phyloP scores from a whole-genome alignment of 352 stramenopile genomes.

The Phytophthora melonis region DNA sequence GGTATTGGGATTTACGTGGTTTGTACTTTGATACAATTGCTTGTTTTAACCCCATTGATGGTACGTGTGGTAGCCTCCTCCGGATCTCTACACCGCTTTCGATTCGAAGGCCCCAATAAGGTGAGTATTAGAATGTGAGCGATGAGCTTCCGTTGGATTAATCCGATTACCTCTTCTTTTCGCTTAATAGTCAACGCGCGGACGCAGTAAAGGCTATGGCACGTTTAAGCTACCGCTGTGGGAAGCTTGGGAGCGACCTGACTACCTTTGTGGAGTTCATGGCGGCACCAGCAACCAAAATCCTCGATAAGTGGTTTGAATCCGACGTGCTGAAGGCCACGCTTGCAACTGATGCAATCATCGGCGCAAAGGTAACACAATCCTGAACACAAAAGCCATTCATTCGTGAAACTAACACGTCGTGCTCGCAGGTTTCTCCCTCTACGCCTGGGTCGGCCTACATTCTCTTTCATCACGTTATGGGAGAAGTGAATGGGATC shows the following conservation, averaged over 20 bases:
- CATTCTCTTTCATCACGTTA: slow-evolving; percentile 93
- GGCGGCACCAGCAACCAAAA: slow-evolving; percentile 85
- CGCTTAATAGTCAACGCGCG: slow-evolving; percentile 51
- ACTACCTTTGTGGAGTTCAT: slow-evolving; percentile 92
- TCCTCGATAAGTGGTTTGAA: slow-evolving; percentile 93
- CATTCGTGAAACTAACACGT: neutral
- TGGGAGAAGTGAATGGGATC: slow-evolving; percentile 91
- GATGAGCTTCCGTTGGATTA: neutral
- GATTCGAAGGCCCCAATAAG: slow-evolving; percentile 55
- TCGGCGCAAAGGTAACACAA: slow-evolving; percentile 78
- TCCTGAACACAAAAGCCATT: neutral
- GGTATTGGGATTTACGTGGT: slow-evolving; percentile 33
- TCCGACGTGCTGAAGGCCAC: slow-evolving; percentile 91
- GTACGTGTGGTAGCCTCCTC: slow-evolving; percentile 54
- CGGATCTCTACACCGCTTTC: slow-evolving; percentile 78
- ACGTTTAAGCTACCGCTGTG: slow-evolving; percentile 66
- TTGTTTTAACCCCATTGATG: neutral
- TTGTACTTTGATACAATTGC: neutral
- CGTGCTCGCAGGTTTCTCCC: slow-evolving; percentile 62
- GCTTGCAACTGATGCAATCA: slow-evolving; percentile 93
- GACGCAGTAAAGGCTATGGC: slow-evolving; percentile 76
- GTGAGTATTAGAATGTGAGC: slow-evolving; percentile 8
- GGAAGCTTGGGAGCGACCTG: slow-evolving; percentile 77
- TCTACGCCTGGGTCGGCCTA: slow-evolving; percentile 90
- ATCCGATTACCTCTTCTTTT: neutral